Conservation (phyloP, 768 basidiomycete genomes). For the Calocera viscosa region DNA sequence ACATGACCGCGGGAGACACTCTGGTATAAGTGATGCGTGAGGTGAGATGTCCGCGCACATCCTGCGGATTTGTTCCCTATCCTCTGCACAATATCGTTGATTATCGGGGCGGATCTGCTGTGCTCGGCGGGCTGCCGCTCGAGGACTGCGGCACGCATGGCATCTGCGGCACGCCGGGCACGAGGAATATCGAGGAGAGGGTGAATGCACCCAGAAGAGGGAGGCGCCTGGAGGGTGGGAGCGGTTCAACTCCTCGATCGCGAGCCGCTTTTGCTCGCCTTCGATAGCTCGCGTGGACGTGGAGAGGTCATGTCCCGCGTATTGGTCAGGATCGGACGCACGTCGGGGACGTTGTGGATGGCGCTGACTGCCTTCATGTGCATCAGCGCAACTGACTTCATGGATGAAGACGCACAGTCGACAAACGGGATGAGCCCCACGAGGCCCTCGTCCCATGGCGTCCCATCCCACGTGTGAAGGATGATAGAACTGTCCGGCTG, state of each 20-base stretch:
- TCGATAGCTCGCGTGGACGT: conserved; percentile 85
- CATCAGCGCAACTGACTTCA: neutral
- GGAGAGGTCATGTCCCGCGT: conserved; percentile 77
- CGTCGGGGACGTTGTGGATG: conserved; percentile 77
- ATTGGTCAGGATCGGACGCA: conserved; percentile 76
- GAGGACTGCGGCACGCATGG: conserved; percentile 33
- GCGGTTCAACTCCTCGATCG: conserved; percentile 61
- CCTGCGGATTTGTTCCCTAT: conserved; percentile 42
- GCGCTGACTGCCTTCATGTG: conserved; percentile 60
- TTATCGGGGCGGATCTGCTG: conserved; percentile 43
- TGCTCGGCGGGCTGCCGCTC: conserved; percentile 41
- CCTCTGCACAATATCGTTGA: conserved; percentile 38
- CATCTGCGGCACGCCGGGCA: conserved; percentile 18
- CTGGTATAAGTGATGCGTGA: no score
- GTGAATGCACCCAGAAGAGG: conserved; percentile 30
- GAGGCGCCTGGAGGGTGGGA: conserved; percentile 25
- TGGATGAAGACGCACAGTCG: conserved; percentile 47
- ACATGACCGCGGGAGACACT: no score
- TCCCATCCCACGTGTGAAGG: conserved; percentile 76
- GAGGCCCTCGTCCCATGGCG: conserved; percentile 59
- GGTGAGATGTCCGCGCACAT: no score
- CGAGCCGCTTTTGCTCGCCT: conserved; percentile 61
- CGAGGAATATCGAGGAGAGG: conserved; percentile 36
- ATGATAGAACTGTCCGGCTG: conserved; percentile 85
- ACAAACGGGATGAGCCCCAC: conserved; percentile 91